A percentile compares a stretch with the other conserved stretches of the same genome.
phyloP scores from a whole-genome alignment of 345 rosid genomes.

The Carallia pectinifolia region DNA sequence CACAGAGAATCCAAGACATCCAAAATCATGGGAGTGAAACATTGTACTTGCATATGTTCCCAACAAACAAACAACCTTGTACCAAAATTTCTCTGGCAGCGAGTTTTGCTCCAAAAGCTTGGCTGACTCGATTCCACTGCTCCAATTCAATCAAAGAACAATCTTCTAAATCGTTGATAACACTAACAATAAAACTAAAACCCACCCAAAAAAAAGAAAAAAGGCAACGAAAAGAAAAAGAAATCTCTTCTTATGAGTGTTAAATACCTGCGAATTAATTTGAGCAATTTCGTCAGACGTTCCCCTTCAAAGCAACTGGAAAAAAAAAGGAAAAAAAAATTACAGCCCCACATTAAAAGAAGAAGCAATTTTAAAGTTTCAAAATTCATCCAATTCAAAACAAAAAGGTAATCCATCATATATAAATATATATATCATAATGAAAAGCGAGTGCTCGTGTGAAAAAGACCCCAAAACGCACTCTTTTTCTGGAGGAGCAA shows the following conservation, averaged over 20 bases:
- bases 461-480: neutral
- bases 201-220: neutral
- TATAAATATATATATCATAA: neutral
- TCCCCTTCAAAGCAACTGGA: slow-evolving; percentile 57
- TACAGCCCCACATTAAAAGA: neutral
- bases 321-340: neutral
- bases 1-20: neutral
- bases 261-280: slow-evolving; percentile 46
- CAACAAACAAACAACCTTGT: slow-evolving; percentile 45
- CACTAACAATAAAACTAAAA: neutral
- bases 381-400: neutral
- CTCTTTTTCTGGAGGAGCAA: slow-evolving; percentile 23
- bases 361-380: neutral
- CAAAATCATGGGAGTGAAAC: too few species aligned
- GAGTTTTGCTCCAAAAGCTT: slow-evolving; percentile 43
- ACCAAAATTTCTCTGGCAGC: slow-evolving; percentile 73
- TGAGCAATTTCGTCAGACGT: slow-evolving; percentile 48
- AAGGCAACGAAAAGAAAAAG: neutral
- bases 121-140: slow-evolving; percentile 53
- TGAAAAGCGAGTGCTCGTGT: neutral
- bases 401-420: neutral
- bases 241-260: neutral
- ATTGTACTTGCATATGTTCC: too few species aligned
- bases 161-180: neutral
- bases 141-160: neutral